phyloP scores from a whole-genome alignment of 805 yeast genomes.

The Barnettozyma wickerhamii region DNA sequence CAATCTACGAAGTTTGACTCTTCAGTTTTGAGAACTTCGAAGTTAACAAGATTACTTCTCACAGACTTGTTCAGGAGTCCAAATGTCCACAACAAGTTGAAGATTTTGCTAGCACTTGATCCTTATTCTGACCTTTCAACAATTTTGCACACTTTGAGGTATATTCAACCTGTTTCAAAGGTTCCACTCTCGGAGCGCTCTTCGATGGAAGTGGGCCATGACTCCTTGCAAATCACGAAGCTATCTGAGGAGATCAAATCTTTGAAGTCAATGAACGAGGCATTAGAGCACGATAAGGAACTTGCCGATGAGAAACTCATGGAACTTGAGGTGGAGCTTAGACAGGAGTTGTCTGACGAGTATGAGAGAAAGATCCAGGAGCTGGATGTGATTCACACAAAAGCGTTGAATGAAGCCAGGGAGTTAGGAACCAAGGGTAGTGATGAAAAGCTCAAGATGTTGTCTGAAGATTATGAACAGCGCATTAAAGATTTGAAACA shows the following conservation, averaged over 20 bases:
- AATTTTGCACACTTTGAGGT: slow-evolving; percentile 24
- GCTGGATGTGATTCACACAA: slow-evolving; percentile 30
- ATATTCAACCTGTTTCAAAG: slow-evolving; percentile 26
- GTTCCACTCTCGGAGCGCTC: slow-evolving; percentile 18
- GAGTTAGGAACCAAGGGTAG: slow-evolving; percentile 23
- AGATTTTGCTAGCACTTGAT: slow-evolving; percentile 24
- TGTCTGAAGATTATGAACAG: slow-evolving; percentile 31
- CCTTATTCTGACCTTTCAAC: slow-evolving; percentile 21
- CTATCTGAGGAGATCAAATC: slow-evolving; percentile 18
- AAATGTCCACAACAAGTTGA: slow-evolving; percentile 18
- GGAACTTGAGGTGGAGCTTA: slow-evolving; percentile 26
- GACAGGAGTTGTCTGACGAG: slow-evolving; percentile 28
- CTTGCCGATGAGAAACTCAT: slow-evolving; percentile 15
- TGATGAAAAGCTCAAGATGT: slow-evolving; percentile 28
- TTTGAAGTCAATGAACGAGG: slow-evolving; percentile 15
- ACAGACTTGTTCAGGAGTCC: slow-evolving; percentile 32
- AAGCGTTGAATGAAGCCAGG: slow-evolving; percentile 30
- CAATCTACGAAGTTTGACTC: slow-evolving; percentile 34
- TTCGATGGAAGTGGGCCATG: slow-evolving; percentile 15
- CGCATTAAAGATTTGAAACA: slow-evolving; percentile 21
- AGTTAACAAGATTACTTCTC: slow-evolving; percentile 44
- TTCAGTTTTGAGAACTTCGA: slow-evolving; percentile 43
- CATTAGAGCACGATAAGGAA: slow-evolving; percentile 24
- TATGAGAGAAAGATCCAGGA: slow-evolving; percentile 35
- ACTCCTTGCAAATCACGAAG: slow-evolving; percentile 6